A percentile compares a stretch with the other conserved stretches of the same genome.
These are phyloP conservation scores for Agaricus subrufescens DNA, from an alignment of 768 basidiomycete genomes.

Conservation along the genomic window DNA sequence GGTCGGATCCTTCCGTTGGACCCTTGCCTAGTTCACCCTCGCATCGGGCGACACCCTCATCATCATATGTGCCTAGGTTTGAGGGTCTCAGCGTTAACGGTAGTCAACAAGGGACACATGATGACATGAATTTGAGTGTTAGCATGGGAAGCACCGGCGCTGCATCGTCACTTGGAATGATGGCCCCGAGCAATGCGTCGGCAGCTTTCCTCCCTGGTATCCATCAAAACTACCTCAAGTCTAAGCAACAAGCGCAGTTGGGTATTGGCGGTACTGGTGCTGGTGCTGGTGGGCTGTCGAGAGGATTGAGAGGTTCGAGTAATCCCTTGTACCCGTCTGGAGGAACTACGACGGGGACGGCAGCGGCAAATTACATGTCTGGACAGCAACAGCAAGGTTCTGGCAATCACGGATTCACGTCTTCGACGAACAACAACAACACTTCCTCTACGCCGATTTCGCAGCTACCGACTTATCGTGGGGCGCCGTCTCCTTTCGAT, in stretches of 20 bases:
- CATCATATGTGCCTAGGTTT: slow-evolving; percentile 45
- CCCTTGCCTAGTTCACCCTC: slow-evolving; percentile 29
- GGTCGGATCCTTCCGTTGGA: slow-evolving; percentile 51
- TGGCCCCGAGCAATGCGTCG: slow-evolving; percentile 73
- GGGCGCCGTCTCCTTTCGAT: slow-evolving; percentile 40
- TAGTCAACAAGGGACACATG: slow-evolving; percentile 16
- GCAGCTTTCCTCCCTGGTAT: slow-evolving; percentile 77
- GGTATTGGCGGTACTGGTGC: slow-evolving; percentile 16
- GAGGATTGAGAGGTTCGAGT: slow-evolving; percentile 28
- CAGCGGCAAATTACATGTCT: slow-evolving; percentile 26
- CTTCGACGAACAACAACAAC: slow-evolving; percentile 20
- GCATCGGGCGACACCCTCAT: slow-evolving; percentile 44
- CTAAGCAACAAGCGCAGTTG: slow-evolving; percentile 35
- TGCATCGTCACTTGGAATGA: slow-evolving; percentile 28
- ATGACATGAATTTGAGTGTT: slow-evolving; percentile 30
- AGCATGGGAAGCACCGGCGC: slow-evolving; percentile 28
- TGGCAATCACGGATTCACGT: slow-evolving; percentile 19
- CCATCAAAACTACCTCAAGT: slow-evolving; percentile 57
- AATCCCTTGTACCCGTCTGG: slow-evolving; percentile 20
- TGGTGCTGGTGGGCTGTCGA: slow-evolving; percentile 23
- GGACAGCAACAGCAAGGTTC: slow-evolving; percentile 13
- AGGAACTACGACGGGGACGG: slow-evolving; percentile 6
- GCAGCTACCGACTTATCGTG: slow-evolving; percentile 32
- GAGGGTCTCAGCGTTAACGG: slow-evolving; percentile 19
- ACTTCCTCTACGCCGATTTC: slow-evolving; percentile 28